Evolutionary conservation across 2,329 filamentous ascomycete genomes (phyloP).

Genomic region (Aspergillus sp.): DNA sequence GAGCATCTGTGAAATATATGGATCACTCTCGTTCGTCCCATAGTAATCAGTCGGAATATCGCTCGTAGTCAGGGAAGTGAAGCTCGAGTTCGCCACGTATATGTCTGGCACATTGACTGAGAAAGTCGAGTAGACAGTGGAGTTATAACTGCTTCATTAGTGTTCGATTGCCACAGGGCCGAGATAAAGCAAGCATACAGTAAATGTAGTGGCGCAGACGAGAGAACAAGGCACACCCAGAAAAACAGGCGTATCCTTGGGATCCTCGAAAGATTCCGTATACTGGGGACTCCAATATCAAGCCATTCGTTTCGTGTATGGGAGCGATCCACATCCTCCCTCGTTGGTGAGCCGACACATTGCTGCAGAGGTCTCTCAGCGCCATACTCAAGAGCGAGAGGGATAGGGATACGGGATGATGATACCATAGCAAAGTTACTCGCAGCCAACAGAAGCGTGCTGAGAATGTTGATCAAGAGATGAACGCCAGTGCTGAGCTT

Average conservation of each 20-base stretch:
- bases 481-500: slow-evolving; percentile 32
- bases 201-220: slow-evolving; percentile 15
- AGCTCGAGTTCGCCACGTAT: background rate
- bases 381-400: background rate
- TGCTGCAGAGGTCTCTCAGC: slow-evolving; percentile 32
- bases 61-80: background rate
- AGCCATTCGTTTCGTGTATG: slow-evolving; percentile 45
- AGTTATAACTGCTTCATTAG: background rate
- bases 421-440: slow-evolving; percentile 51
- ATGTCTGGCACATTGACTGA: background rate
- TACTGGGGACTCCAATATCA: slow-evolving; percentile 46
- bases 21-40: no score
- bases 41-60: no score
- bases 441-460: slow-evolving; percentile 46
- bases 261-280: slow-evolving; percentile 25
- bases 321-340: slow-evolving; percentile 50
- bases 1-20: no score
- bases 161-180: no score
- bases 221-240: slow-evolving; percentile 15
- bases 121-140: background rate
- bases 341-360: slow-evolving; percentile 50
- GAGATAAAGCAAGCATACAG: background rate
- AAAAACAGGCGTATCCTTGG: slow-evolving; percentile 32
- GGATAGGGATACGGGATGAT: rapidly evolving
- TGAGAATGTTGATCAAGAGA: slow-evolving; percentile 50